phyloP scores from a whole-genome alignment of 306 rosid species.

The Trichosanthes cucumerina region DNA sequence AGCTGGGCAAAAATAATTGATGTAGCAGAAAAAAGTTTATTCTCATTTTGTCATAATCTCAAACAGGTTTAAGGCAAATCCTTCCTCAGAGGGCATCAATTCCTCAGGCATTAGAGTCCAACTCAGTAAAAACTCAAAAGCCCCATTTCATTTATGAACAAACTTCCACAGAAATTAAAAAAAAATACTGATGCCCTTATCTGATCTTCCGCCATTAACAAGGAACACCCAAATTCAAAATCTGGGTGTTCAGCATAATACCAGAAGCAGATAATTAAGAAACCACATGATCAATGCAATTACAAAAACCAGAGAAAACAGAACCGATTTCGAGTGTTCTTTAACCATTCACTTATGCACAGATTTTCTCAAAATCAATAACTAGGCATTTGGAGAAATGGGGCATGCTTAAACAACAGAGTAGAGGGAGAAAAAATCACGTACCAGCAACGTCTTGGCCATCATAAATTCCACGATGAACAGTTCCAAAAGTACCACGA shows the following conservation, averaged over 20 bases:
- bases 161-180: background rate
- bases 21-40: background rate
- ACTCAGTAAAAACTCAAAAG: background rate
- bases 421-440: background rate
- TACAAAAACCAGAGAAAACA: constrained; percentile 16
- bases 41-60: background rate
- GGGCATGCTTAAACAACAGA: constrained; percentile 1
- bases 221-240: background rate
- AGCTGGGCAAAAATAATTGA: background rate
- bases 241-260: background rate
- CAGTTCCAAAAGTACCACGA: constrained; percentile 98
- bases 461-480: constrained; percentile 91
- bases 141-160: background rate
- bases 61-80: background rate
- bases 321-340: background rate
- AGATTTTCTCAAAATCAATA: background rate
- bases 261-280: background rate
- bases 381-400: constrained; percentile 3
- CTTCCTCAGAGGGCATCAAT: background rate
- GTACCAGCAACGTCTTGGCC: constrained; percentile 89
- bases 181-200: background rate
- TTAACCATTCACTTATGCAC: constrained; percentile 3
- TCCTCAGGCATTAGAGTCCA: background rate
- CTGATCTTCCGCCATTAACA: background rate
- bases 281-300: constrained; percentile 5